phyloP scores from a whole-genome alignment of 2,329 filamentous ascomycete genomes.

The Bipolaris zeicola region DNA sequence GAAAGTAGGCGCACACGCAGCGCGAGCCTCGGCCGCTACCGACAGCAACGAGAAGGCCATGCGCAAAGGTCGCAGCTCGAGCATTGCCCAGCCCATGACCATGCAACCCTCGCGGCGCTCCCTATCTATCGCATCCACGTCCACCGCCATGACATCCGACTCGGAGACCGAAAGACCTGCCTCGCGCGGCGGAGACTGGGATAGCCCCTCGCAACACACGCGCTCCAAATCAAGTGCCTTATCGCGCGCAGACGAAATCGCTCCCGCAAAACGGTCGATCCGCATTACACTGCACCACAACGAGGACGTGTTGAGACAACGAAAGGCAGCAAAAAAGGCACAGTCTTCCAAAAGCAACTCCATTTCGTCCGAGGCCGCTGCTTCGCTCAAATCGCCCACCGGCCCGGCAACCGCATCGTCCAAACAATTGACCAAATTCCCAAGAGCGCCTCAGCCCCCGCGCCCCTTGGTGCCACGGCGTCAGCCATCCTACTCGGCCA shows the following conservation, averaged over 20 bases:
- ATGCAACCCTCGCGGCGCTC: conserved; percentile 46
- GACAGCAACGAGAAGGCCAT: conserved; percentile 38
- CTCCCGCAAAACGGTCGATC: conserved; percentile 77
- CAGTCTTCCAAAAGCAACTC: conserved; percentile 38
- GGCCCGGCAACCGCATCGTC: conserved; percentile 68
- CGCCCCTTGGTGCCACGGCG: conserved; percentile 86
- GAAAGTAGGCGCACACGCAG: conserved; percentile 36
- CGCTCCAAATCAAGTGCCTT: conserved; percentile 64
- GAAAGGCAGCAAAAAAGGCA: conserved; percentile 72
- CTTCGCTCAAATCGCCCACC: conserved; percentile 89
- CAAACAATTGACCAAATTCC: conserved; percentile 79
- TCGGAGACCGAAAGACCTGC: conserved; percentile 65
- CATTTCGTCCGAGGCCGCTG: conserved; percentile 55
- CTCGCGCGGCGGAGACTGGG: conserved; percentile 34
- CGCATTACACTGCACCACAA: conserved; percentile 88
- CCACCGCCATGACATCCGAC: conserved; percentile 69
- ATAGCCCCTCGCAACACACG: conserved; percentile 59
- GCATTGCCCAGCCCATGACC: conserved; percentile 28
- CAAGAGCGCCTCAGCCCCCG: conserved; percentile 85
- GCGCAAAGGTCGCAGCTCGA: conserved; percentile 39
- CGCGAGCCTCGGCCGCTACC: conserved; percentile 32
- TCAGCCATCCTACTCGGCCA: conserved; percentile 79
- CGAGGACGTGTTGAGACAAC: conserved; percentile 74
- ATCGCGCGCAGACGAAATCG: conserved; percentile 65
- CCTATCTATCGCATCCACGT: conserved; percentile 56